These are phyloP conservation scores for Eucalyptus microcorys DNA, from an alignment of 345 rosid species.

Conservation along the genomic window DNA sequence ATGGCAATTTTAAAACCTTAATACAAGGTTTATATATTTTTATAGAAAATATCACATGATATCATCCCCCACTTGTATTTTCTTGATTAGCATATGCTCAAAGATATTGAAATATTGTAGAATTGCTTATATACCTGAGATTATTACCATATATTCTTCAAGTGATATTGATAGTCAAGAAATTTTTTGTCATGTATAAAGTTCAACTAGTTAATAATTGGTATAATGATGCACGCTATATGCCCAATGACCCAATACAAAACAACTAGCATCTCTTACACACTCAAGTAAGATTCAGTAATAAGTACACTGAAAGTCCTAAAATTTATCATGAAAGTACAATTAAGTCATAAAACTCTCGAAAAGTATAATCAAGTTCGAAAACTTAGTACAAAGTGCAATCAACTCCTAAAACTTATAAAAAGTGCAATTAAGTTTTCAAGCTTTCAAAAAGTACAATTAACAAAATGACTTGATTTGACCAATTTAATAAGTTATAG, in stretches of 20 bases:
- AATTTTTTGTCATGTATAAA: background rate
- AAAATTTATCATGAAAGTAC: too few species aligned
- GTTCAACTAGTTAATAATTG: background rate
- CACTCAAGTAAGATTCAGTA: background rate
- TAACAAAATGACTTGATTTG: too few species aligned
- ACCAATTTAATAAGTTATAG: too few species aligned
- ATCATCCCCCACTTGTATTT: background rate
- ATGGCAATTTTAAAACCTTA: background rate
- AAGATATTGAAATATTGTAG: background rate
- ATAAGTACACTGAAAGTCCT: accelerated
- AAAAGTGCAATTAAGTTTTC: too few species aligned
- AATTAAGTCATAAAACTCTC: background rate
- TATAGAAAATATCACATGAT: background rate
- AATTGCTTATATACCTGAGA: background rate
- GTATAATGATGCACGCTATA: background rate
- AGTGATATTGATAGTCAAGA: background rate
- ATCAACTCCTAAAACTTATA: accelerated
- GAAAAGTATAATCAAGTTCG: background rate
- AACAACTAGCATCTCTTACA: background rate
- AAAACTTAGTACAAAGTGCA: too few species aligned
- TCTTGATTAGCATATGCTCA: background rate
- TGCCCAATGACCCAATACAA: background rate
- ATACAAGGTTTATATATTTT: background rate
- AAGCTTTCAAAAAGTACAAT: background rate
- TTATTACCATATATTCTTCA: background rate